Evolutionary conservation across 2,329 filamentous ascomycete genomes (phyloP), one percentile per base, ranked within the genome.

Genomic region (Colletotrichum sp.): DNA sequence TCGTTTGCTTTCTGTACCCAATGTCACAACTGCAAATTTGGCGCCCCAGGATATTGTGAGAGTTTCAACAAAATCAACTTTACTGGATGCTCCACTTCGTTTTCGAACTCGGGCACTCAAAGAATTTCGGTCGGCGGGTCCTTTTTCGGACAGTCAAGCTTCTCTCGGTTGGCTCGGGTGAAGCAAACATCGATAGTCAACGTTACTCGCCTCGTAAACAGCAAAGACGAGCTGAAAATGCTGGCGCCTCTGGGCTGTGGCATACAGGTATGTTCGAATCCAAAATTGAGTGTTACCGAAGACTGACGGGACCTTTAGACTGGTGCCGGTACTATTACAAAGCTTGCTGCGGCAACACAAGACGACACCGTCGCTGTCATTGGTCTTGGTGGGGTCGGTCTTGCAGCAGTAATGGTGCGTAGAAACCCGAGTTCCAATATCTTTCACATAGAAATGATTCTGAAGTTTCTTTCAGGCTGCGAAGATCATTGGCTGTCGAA

Each of bases 211-310:
- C 44, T 49, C n/a, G 44, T 49, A 4, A 49, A 12, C n/a, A 49
- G n/a, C 44, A 4, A 49, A 49, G 44, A 49, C n/a, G 44, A 49
- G 11, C 44, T 22, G n/a, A 49, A 22, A n/a, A 49, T 49, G 44
- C 44, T 49, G 19, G 44, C 44, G 11, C 44, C 44, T 13, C n/a
- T 49, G 44, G 44, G 44, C 11, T 49, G 44, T 22, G 44, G 44
- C 44, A 49, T 49, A 49, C 44, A 49, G 13, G 44, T 49, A 49
- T 49, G 44, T 49, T 12, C 11, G 3, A 49, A 0, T 13, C n/a
- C 9, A 12, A 49, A 22, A 0, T 22, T 22, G 0, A 13, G 11
- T 49, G 6, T 22, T 49, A 0, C 2, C 2, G 1, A 4, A 49
- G 5, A 49, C 44, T 49, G 19, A 44, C 0, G 2, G 8, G 2